These are phyloP conservation scores for Boletus rex-veris DNA, from an alignment of 768 basidiomycete species.

Conservation along the genomic window DNA sequence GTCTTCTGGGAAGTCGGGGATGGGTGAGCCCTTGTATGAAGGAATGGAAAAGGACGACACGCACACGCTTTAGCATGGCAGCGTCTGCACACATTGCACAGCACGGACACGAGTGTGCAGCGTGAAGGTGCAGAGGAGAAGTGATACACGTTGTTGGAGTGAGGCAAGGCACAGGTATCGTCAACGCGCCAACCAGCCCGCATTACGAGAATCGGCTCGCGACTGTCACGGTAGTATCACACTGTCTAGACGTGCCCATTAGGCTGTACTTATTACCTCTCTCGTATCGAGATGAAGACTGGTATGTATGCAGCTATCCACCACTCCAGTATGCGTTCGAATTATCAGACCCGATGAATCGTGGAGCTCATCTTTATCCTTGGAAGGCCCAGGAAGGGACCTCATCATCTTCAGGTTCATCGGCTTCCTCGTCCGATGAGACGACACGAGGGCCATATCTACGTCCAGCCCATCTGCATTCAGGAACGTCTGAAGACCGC, in stretches of 20 bases:
- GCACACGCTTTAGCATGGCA: slow-evolving; percentile 27
- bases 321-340: slow-evolving; percentile 16
- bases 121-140: slow-evolving; percentile 18
- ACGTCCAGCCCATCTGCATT: neutral
- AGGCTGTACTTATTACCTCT: no score
- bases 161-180: slow-evolving; percentile 14
- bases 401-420: neutral
- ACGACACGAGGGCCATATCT: neutral
- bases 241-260: no score
- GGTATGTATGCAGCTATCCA: no score
- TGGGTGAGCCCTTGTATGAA: slow-evolving; percentile 12
- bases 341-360: slow-evolving; percentile 22
- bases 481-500: neutral
- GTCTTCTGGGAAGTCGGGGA: neutral
- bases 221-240: no score
- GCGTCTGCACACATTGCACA: slow-evolving; percentile 15
- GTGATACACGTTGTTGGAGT: slow-evolving; percentile 24
- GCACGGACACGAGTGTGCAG: slow-evolving; percentile 33
- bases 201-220: neutral
- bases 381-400: no score
- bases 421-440: slow-evolving; percentile 22
- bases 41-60: slow-evolving; percentile 17
- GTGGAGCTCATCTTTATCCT: no score
- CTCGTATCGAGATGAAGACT: no score
- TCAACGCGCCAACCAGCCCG: slow-evolving; percentile 6